A percentile compares a stretch with the other conserved stretches of the same genome.
Evolutionary conservation across 768 basidiomycete species (phyloP).

Genomic region (Russula ochroleuca): DNA sequence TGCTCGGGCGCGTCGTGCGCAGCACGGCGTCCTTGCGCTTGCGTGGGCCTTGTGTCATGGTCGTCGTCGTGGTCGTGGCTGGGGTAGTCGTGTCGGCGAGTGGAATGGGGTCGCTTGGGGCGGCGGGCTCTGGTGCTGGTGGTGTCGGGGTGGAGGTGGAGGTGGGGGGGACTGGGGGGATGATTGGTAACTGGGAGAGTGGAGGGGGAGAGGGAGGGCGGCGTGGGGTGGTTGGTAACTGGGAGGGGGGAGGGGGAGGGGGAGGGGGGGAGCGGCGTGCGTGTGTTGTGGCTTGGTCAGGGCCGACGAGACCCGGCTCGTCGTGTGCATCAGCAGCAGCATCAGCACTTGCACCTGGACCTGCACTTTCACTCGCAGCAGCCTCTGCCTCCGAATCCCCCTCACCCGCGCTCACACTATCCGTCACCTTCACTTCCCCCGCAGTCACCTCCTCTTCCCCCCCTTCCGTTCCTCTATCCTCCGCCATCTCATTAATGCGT

Average conservation of each 20-base stretch:
- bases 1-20: neutral
- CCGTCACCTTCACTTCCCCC: neutral
- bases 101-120: no score
- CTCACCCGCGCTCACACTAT: neutral
- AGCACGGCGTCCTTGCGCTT: conserved; percentile 21
- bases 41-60: neutral
- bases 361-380: neutral
- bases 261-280: neutral
- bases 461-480: neutral
- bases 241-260: neutral
- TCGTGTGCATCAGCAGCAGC: conserved; percentile 7
- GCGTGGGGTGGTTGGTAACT: no score
- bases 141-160: neutral
- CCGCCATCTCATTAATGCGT: conserved; percentile 7
- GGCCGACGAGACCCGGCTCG: conserved; percentile 15
- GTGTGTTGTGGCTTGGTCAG: neutral
- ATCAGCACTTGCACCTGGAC: neutral
- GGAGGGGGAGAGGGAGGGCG: no score
- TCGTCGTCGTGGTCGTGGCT: neutral
- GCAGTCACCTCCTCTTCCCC: neutral
- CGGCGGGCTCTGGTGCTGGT: neutral
- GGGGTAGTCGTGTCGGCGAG: neutral
- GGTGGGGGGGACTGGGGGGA: neutral
- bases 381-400: neutral
- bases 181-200: no score